Evolutionary conservation across 495 filamentous ascomycete species (phyloP).

Genomic region (Penicillium nucicola): DNA sequence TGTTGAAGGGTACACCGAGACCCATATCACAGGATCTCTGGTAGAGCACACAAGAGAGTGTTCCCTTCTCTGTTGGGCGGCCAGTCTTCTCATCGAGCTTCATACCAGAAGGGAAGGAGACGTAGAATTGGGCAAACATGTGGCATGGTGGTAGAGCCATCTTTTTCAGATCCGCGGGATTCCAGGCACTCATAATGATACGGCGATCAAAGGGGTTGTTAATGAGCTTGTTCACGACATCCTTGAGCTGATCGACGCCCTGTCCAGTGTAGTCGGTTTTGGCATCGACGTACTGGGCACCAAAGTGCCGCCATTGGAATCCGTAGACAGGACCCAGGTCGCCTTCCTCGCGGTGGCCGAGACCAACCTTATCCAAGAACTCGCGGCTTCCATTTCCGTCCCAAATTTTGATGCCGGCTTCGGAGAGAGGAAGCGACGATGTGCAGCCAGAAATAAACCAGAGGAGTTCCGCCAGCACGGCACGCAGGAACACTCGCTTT

Average conservation of each 20-base stretch:
- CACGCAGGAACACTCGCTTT: slow-evolving; percentile 91
- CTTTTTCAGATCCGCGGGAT: slow-evolving; percentile 75
- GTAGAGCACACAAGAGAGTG: slow-evolving; percentile 81
- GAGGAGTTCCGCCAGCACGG: slow-evolving; percentile 88
- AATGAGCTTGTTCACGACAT: slow-evolving; percentile 77
- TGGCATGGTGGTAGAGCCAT: slow-evolving; percentile 98
- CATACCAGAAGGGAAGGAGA: slow-evolving; percentile 63
- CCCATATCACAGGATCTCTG: slow-evolving; percentile 98
- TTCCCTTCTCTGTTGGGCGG: slow-evolving; percentile 50
- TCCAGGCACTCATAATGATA: slow-evolving; percentile 91
- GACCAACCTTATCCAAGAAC: slow-evolving; percentile 80
- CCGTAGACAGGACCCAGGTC: slow-evolving; percentile 97
- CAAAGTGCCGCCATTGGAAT: slow-evolving; percentile 99
- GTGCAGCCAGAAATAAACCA: slow-evolving; percentile 92
- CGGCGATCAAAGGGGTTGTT: slow-evolving; percentile 82
- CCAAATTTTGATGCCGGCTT: slow-evolving; percentile 91
- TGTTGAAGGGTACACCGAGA: slow-evolving; percentile 95
- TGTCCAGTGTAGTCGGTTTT: slow-evolving; percentile 80
- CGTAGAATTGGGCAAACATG: slow-evolving; percentile 99
- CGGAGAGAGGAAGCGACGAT: slow-evolving; percentile 68
- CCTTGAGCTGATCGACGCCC: slow-evolving; percentile 87
- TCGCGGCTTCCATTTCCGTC: slow-evolving; percentile 91
- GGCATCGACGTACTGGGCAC: slow-evolving; percentile 78
- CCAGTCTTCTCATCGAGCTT: slow-evolving; percentile 30
- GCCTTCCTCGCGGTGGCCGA: slow-evolving; percentile 73